A percentile compares a stretch with the other conserved stretches of the same genome.
Evolutionary conservation across 2,329 filamentous ascomycete species (phyloP).

Genomic region (Cercospora beticola): DNA sequence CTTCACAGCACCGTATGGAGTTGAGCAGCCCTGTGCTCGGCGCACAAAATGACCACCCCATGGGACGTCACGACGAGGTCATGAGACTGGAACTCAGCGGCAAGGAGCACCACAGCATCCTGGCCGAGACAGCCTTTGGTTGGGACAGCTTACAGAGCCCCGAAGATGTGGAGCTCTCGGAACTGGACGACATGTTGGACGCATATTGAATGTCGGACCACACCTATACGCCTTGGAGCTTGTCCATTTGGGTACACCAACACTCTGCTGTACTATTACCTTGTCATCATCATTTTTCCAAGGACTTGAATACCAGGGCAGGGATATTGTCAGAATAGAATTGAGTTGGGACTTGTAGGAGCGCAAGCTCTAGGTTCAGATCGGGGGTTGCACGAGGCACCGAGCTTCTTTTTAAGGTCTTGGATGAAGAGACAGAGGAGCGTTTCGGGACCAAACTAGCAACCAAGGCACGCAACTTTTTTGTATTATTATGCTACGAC

Average conservation of each 20-base stretch:
- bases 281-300: not conserved
- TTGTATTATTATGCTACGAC: constrained; percentile 11
- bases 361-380: constrained; percentile 13
- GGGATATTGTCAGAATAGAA: constrained; percentile 10
- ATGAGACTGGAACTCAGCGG: constrained; percentile 22
- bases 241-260: not conserved
- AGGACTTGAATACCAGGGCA: not conserved
- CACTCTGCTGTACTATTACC: constrained; percentile 8
- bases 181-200: constrained; percentile 84
- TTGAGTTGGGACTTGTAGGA: not conserved
- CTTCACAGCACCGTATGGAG: constrained; percentile 39
- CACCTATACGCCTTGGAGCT: not conserved
- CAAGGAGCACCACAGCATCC: constrained; percentile 23
- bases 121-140: constrained; percentile 35
- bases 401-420: not conserved
- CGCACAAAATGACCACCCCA: constrained; percentile 32
- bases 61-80: constrained; percentile 23
- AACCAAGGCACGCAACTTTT: not conserved
- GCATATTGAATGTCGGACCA: constrained; percentile 38
- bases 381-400: not conserved
- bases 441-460: not conserved
- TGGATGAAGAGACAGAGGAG: not conserved
- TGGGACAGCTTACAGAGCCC: constrained; percentile 60
- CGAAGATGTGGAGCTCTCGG: constrained; percentile 87
- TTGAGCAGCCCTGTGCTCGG: constrained; percentile 51